phyloP scores from a whole-genome alignment of 192 early-diverging fungal species.

The Spizellomyces punctatus region DNA sequence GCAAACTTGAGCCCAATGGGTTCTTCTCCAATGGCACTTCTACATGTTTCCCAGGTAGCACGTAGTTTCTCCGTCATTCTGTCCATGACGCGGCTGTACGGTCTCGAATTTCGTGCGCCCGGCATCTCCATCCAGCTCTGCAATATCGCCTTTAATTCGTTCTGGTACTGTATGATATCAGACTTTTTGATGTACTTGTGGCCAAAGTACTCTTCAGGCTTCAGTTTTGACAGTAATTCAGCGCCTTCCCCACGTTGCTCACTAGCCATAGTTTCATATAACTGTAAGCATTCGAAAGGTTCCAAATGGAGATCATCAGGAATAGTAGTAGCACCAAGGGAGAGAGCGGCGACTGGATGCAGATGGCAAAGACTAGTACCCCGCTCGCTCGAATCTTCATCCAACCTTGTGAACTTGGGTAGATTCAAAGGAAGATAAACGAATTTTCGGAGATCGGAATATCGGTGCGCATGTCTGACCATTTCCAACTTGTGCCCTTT shows the following conservation, averaged over 20 bases:
- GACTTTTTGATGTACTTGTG: slow-evolving; percentile 27
- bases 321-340: slow-evolving; percentile 20
- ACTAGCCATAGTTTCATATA: slow-evolving; percentile 37
- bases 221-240: slow-evolving; percentile 1
- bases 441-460: slow-evolving; percentile 45
- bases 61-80: neutral
- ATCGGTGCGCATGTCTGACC: slow-evolving; percentile 39
- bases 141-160: slow-evolving; percentile 32
- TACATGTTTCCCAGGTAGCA: neutral
- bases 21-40: neutral
- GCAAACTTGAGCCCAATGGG: slow-evolving; percentile 13
- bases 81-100: slow-evolving; percentile 21
- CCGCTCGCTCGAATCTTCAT: neutral
- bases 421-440: slow-evolving; percentile 31
- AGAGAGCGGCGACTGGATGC: slow-evolving; percentile 39
- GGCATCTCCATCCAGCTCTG: slow-evolving; percentile 33
- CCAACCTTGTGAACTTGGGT: neutral
- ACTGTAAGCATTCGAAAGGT: slow-evolving; percentile 36
- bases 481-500: slow-evolving; percentile 26
- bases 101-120: slow-evolving; percentile 16
- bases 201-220: slow-evolving; percentile 41
- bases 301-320: slow-evolving; percentile 38
- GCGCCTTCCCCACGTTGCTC: slow-evolving; percentile 1
- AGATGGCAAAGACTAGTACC: slow-evolving; percentile 23
- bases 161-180: slow-evolving; percentile 33